These are phyloP conservation scores for Aegilops umbellulata DNA, from an alignment of 176 grass and related monocot species.

Conservation along the genomic window DNA sequence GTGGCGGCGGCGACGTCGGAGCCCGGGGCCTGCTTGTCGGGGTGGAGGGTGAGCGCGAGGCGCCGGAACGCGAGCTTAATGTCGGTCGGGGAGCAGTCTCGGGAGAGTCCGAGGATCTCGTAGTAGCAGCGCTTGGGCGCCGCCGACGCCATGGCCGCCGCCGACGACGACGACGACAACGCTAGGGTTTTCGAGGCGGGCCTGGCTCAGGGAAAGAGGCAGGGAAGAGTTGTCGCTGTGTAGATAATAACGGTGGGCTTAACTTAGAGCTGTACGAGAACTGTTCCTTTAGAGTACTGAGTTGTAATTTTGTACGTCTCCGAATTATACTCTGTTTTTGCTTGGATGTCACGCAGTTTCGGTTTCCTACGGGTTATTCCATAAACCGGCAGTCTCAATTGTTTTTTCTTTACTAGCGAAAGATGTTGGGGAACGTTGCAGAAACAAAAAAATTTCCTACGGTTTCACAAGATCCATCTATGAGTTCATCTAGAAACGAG, in stretches of 20 bases:
- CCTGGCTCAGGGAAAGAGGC: neutral
- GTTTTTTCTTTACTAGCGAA: too few relatives aligned
- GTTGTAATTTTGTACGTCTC: neutral
- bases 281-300: neutral
- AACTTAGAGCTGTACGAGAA: neutral
- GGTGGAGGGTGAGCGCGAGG: conserved; percentile 88
- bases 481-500: too few relatives aligned
- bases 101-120: conserved; percentile 71
- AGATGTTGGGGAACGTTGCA: too few relatives aligned
- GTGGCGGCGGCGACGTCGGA: conserved; percentile 56
- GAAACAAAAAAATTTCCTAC: too few relatives aligned
- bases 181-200: conserved; percentile 43
- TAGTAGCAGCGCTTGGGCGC: conserved; percentile 81
- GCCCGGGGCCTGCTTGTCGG: conserved; percentile 67
- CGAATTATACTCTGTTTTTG: neutral
- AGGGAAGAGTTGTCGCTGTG: neutral
- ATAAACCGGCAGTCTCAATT: too few relatives aligned
- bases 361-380: too few relatives aligned
- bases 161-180: neutral
- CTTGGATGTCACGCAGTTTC: too few relatives aligned
- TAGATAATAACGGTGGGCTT: neutral
- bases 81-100: conserved; percentile 61
- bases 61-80: conserved; percentile 80
- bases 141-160: conserved; percentile 42
- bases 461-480: too few relatives aligned